phyloP scores from a whole-genome alignment of 108 stramenopile species.

The Pseudonitzschia delicatissima region DNA sequence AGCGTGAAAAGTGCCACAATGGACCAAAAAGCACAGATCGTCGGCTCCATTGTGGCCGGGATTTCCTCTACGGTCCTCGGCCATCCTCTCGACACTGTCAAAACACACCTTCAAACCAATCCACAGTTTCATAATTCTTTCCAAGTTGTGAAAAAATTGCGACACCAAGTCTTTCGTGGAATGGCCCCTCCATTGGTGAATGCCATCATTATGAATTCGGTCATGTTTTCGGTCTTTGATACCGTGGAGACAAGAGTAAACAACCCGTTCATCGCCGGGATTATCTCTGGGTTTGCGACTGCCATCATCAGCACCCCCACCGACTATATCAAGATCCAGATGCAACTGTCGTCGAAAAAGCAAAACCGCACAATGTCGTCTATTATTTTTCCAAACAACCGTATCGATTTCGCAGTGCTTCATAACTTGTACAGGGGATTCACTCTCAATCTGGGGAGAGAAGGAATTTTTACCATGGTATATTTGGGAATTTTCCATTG shows the following conservation, averaged over 20 bases:
- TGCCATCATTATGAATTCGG: slow-evolving; percentile 38
- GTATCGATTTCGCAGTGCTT: not conserved
- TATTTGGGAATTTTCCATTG: slow-evolving; percentile 45
- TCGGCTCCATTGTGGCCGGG: slow-evolving; percentile 34
- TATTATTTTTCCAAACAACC: not conserved
- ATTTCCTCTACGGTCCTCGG: slow-evolving; percentile 40
- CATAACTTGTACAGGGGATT: slow-evolving; percentile 36
- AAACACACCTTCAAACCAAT: slow-evolving; percentile 47
- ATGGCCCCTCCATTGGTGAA: slow-evolving; percentile 43
- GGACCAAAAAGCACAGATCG: slow-evolving; percentile 13
- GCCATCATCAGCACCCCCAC: slow-evolving; percentile 44
- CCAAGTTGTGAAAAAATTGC: not conserved
- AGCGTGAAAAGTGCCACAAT: too few species aligned
- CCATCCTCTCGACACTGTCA: slow-evolving; percentile 54
- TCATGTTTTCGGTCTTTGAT: slow-evolving; percentile 48
- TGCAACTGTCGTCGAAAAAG: slow-evolving; percentile 13
- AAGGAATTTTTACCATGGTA: slow-evolving; percentile 52
- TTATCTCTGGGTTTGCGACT: slow-evolving; percentile 49
- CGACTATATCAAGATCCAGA: slow-evolving; percentile 49
- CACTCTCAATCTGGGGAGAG: slow-evolving; percentile 36
- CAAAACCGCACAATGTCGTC: not conserved
- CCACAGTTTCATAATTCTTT: not conserved
- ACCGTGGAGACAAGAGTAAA: slow-evolving; percentile 14
- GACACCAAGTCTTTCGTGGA: slow-evolving; percentile 30
- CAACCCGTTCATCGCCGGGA: slow-evolving; percentile 31